Evolutionary conservation across 1,284 basidiomycete genomes (phyloP).

Genomic region (Trametes sp.): DNA sequence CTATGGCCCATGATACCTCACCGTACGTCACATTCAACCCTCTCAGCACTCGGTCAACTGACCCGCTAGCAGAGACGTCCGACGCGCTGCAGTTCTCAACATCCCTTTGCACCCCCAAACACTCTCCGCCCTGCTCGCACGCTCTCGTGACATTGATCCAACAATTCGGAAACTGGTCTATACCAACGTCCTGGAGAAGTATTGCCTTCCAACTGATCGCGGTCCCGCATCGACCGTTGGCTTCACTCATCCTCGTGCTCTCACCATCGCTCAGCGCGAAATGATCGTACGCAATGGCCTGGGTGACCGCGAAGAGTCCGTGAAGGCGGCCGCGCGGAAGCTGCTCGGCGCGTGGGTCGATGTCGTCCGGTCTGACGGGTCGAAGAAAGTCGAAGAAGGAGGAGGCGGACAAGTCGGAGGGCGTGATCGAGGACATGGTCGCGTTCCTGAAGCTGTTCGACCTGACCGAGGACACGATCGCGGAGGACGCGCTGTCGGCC

Average conservation of each 20-base stretch:
- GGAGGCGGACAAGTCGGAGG: constrained; percentile 43
- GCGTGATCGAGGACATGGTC: constrained; percentile 45
- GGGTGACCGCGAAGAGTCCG: constrained; percentile 87
- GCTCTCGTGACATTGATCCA: constrained; percentile 88
- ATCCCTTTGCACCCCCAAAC: constrained; percentile 71
- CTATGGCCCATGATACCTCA: constrained; percentile 79
- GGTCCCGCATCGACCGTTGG: constrained; percentile 47
- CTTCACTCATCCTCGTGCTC: constrained; percentile 70
- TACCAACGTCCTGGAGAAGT: constrained; percentile 62
- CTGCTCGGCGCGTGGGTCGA: constrained; percentile 85
- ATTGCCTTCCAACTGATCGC: constrained; percentile 29
- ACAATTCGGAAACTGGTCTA: constrained; percentile 87
- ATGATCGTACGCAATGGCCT: constrained; percentile 83
- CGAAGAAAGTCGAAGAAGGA: constrained; percentile 55
- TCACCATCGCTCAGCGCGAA: constrained; percentile 83
- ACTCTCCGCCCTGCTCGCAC: constrained; percentile 75
- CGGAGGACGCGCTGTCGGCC: constrained; percentile 72
- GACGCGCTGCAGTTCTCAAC: constrained; percentile 86
- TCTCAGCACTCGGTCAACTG: neutral
- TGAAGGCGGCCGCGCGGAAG: constrained; percentile 81
- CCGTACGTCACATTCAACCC: constrained; percentile 62
- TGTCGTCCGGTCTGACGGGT: constrained; percentile 43
- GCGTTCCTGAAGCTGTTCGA: constrained; percentile 74
- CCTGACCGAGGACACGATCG: constrained; percentile 62
- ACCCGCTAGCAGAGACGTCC: constrained; percentile 75